Evolutionary conservation across 2,329 filamentous ascomycete genomes (phyloP), one percentile per base, ranked within the genome.

Genomic region (Sordariomycetes sp.): DNA sequence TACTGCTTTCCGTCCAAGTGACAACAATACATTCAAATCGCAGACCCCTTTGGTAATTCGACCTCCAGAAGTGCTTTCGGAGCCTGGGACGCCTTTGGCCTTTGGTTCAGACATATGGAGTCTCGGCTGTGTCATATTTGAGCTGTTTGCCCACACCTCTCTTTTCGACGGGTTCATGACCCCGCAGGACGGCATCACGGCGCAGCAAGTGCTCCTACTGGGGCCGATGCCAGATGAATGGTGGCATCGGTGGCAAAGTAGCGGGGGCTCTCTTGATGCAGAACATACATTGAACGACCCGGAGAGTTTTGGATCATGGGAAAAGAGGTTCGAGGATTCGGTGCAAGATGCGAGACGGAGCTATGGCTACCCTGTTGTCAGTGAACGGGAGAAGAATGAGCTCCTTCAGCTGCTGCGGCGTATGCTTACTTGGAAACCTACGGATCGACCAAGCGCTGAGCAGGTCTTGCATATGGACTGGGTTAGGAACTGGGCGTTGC

Each of bases 51-150:
- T 25, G 19, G 20, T 25, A n/a, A 16, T 33, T 11, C 31, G 31
- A 9, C 51, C 55, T 11, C 58, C 56, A 1, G 57, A 61, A 37
- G 45, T 38, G 20, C 40, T 44, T 3, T 62, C 63, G 37, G 50
- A 58, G 25, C 48, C 52, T 16, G 41, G 37, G 8, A 47, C 34
- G 11, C 47, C 57, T 12, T 43, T 61, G 6, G 51, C 53, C 2
- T 59, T 50, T 27, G 18, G 49, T 16, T 53, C 54, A 1, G 59
- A 63, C 27, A 58, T 62, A 16, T 64, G 58, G 60, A 55, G 48
- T 10, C 52, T 64, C 9, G 54, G 46, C 0, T 58, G 49, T 36
- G 36, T 49, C 0, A 55, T 62, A 30, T 64, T 50, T 50, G 34
- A 36, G 28, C 15, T 30, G 15, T 18, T 30, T 30, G 28, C 15